These are phyloP conservation scores for Ceriops tagal DNA, from an alignment of 345 rosid genomes.

Conservation along the genomic window DNA sequence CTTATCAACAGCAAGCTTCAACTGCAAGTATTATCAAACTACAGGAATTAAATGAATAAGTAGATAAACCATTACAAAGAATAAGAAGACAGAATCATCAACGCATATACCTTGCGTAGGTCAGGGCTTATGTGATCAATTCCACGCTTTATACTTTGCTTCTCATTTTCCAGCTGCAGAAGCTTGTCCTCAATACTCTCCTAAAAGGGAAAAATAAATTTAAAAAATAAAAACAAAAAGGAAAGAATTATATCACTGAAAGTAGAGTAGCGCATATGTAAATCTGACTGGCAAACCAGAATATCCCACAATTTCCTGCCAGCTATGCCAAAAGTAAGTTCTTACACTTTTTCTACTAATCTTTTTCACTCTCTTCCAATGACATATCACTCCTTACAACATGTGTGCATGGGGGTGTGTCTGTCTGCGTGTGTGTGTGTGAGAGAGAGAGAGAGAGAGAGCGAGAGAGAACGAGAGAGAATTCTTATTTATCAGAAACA, in stretches of 20 bases:
- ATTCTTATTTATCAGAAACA: too few relatives aligned
- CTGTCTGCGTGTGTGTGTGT: too few relatives aligned
- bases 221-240: constrained; percentile 8
- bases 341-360: too few relatives aligned
- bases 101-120: constrained; percentile 53
- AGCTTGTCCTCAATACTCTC: constrained; percentile 84
- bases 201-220: constrained; percentile 38
- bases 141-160: constrained; percentile 57
- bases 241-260: constrained; percentile 1
- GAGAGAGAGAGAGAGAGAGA: too few relatives aligned
- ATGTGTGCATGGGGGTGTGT: too few relatives aligned
- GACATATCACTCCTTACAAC: too few relatives aligned
- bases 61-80: constrained; percentile 13
- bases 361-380: too few relatives aligned
- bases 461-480: too few relatives aligned
- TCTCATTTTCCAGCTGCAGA: constrained; percentile 66
- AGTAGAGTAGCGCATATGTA: background rate
- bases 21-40: constrained; percentile 41
- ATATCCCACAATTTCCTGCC: too few relatives aligned
- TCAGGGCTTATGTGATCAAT: constrained; percentile 64
- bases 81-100: constrained; percentile 5
- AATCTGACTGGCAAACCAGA: background rate
- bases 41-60: constrained; percentile 13
- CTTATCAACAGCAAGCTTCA: constrained; percentile 54
- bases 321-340: too few relatives aligned